Conservation (phyloP, 108 stramenopile genomes). For the Nitzschia sp. region DNA sequence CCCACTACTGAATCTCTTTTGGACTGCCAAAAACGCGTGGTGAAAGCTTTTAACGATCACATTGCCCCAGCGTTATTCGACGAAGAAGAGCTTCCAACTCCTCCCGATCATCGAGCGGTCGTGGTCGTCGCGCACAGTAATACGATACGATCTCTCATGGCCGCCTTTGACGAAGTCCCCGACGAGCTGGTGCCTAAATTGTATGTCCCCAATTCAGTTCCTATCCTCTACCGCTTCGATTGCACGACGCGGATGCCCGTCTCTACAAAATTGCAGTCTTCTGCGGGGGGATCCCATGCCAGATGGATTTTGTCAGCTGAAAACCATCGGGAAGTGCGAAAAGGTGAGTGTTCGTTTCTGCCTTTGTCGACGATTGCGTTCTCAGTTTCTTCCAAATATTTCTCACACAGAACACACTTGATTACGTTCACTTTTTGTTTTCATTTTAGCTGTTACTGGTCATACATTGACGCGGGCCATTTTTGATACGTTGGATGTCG, state of each 20-base stretch:
- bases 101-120: constrained; percentile 49
- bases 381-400: background rate
- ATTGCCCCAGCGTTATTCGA: constrained; percentile 59
- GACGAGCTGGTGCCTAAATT: constrained; percentile 44
- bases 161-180: constrained; percentile 48
- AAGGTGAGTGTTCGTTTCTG: constrained; percentile 2
- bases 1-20: constrained; percentile 74
- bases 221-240: constrained; percentile 50
- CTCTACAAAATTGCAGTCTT: constrained; percentile 22
- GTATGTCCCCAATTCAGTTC: constrained; percentile 58
- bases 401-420: background rate
- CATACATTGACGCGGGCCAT: constrained; percentile 33
- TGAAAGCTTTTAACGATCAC: constrained; percentile 58
- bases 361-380: too few relatives aligned
- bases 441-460: constrained; percentile 11
- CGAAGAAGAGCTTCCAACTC: constrained; percentile 52
- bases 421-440: background rate
- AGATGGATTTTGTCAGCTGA: constrained; percentile 33
- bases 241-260: background rate
- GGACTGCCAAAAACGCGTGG: constrained; percentile 72
- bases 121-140: constrained; percentile 89
- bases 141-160: constrained; percentile 58
- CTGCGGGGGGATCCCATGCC: constrained; percentile 32
- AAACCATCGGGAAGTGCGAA: constrained; percentile 27
- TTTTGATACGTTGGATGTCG: constrained; percentile 23